These are phyloP conservation scores for Eucalyptus erythrocorys DNA, from an alignment of 345 rosid genomes.

Conservation along the genomic window DNA sequence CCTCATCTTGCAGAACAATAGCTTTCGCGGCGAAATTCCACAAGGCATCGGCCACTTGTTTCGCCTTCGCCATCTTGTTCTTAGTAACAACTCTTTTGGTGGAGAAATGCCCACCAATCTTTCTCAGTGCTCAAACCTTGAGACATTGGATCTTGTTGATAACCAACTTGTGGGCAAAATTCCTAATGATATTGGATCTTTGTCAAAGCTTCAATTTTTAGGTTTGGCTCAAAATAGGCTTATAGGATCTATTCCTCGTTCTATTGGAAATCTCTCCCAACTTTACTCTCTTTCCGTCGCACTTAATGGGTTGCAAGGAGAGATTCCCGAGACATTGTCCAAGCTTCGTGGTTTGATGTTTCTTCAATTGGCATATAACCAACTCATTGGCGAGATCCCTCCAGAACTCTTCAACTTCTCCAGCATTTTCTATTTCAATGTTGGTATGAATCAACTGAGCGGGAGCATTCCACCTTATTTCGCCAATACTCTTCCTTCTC, in stretches of 20 bases:
- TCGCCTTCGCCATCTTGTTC: no score
- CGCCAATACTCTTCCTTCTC: neutral
- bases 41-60: no score
- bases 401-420: neutral
- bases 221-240: neutral
- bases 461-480: neutral
- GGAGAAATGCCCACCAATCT: no score
- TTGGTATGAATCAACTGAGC: neutral
- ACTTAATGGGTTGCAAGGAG: neutral
- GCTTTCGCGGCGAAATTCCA: no score
- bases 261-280: neutral
- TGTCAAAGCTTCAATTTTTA: no score
- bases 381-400: neutral
- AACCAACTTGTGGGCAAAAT: no score
- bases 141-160: no score
- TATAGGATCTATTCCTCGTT: neutral
- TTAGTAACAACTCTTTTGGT: no score
- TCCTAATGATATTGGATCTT: no score
- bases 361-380: neutral
- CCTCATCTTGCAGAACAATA: rapidly evolving
- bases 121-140: no score
- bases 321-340: neutral
- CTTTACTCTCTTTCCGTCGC: rapidly evolving
- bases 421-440: rapidly evolving
- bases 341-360: neutral